Evolutionary conservation across 768 basidiomycete genomes (phyloP).

Genomic region (Lactifluus rugatus): DNA sequence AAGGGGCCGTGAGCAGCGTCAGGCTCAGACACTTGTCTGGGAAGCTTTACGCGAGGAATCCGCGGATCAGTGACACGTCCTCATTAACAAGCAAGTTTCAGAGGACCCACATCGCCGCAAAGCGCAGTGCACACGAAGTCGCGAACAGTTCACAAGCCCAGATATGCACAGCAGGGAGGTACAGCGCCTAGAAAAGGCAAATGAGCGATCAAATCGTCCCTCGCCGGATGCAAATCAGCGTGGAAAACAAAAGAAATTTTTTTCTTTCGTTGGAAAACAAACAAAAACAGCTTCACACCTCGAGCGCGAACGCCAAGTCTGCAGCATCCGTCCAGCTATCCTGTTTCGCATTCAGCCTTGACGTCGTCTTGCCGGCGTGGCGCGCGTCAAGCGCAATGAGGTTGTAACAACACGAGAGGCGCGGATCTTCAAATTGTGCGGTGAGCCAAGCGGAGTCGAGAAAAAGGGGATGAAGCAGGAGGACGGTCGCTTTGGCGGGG

Average conservation of each 20-base stretch:
- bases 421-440: conserved; percentile 23
- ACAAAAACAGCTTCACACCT: conserved; percentile 2
- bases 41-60: conserved; percentile 8
- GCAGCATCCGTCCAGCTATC: conserved; percentile 26
- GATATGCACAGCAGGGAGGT: conserved; percentile 23
- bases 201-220: background rate
- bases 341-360: conserved; percentile 16
- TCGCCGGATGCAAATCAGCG: background rate
- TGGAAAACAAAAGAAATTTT: background rate
- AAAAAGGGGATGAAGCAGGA: conserved; percentile 23
- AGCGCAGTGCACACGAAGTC: conserved; percentile 22
- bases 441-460: conserved; percentile 23
- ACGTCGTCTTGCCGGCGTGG: conserved; percentile 18
- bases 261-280: background rate
- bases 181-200: conserved; percentile 12
- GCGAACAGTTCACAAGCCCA: conserved; percentile 23
- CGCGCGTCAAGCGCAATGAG: conserved; percentile 24
- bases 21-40: conserved; percentile 20
- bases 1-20: conserved; percentile 14
- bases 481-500: conserved; percentile 21
- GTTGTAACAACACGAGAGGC: conserved; percentile 21
- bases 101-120: conserved; percentile 18
- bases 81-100: background rate
- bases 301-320: conserved; percentile 22
- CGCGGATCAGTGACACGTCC: background rate